Base-by-base conservation (phyloP, 2,329 filamentous ascomycete species). In the Penicillium sp. region DNA sequence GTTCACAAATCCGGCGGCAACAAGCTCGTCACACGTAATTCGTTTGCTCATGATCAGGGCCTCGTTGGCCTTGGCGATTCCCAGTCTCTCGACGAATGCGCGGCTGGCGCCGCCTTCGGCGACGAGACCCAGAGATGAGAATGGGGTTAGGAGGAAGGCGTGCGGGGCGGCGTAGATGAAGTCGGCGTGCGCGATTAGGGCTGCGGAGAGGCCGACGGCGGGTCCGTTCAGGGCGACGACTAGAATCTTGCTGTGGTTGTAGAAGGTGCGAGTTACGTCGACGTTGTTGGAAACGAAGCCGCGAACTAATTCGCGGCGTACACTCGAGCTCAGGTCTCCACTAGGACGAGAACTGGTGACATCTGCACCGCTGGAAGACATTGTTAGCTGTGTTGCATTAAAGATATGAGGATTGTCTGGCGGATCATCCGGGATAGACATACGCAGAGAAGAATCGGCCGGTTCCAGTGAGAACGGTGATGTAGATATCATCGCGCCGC, bases 231-330 rank as follows among this genome's bases (percentile, higher is more conserved):
- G 85, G 0, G 90, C 94, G 0, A 87, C 86, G 54, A 97, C 82
- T 22, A 97, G 88, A 73, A 97, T 88, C 76, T 97, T 96, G 63
- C 91, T 89, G 75, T 97, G 94, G 13, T 85, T 86, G 78, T 94
- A 92, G 77, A 97, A 96, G 63, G 90, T 87, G 63, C 90, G 87
- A 2, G 92, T 94, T 64, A 90, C 82, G 79, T 95, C 89, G 50
- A 96, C 82, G 79, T 97, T 97, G 79, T 88, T 87, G 61, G 87
- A 79, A 10, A 90, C 87, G 73, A 97, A 95, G 66, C 69, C 77
- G 46, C 81, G 79, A 31, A 95, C 81, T 76, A 84, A 86, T 61
- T 83, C 78, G n/a, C 76, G 75, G 55, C 79, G 77, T 14, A 65
- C 67, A 53, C 75, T 73, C 50, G 78, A 73, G 48, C 57, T 56